Evolutionary conservation across 2,329 filamentous ascomycete species (phyloP).

Genomic region (Trichoderma koningii): DNA sequence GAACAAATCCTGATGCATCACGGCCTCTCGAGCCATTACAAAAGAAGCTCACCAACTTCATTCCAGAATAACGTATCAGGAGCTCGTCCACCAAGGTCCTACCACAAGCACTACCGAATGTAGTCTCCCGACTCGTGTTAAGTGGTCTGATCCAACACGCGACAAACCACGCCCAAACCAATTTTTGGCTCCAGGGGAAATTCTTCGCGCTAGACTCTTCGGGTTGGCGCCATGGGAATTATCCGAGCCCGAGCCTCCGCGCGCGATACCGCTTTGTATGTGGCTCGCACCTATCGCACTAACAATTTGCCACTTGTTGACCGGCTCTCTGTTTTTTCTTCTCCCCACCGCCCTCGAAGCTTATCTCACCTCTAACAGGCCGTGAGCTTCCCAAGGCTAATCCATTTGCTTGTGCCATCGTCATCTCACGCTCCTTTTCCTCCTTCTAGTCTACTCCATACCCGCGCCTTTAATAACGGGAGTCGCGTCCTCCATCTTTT

Average conservation of each 20-base stretch:
- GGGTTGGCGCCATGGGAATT: not conserved
- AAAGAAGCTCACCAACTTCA: too few species aligned
- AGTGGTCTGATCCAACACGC: conserved; percentile 25
- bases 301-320: not conserved
- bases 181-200: conserved; percentile 13
- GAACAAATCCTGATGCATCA: too few species aligned
- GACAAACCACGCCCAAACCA: not conserved
- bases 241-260: conserved; percentile 18
- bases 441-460: not conserved
- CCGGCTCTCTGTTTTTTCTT: conserved; percentile 1
- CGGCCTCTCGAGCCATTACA: too few species aligned
- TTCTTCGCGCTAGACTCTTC: conserved; percentile 2
- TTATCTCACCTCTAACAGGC: not conserved
- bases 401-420: not conserved
- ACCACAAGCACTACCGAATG: not conserved
- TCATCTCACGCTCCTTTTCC: conserved; percentile 22
- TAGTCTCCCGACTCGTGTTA: conserved; percentile 2
- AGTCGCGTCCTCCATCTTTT: not conserved
- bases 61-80: too few species aligned
- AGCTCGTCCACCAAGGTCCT: too few species aligned
- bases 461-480: not conserved
- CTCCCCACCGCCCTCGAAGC: conserved; percentile 11
- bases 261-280: conserved; percentile 16
- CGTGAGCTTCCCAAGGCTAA: not conserved
- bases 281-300: not conserved